Percentiles rank a stretch among this genome's conserved stretches.
Conservation (phyloP, 768 basidiomycete species). For the Lepiota venenata region DNA sequence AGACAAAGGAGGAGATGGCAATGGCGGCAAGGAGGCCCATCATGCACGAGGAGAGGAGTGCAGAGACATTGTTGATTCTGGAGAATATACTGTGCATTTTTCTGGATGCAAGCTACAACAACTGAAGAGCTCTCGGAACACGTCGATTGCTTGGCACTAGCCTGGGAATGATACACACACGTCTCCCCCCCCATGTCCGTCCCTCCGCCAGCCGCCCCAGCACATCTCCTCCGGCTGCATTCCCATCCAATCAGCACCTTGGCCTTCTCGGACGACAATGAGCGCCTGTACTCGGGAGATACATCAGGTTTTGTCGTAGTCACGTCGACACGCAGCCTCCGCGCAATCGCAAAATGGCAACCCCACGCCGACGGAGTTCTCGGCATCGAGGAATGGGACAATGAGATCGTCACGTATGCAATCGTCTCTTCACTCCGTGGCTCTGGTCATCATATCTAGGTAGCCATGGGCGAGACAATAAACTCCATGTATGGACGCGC, state of each 20-base stretch:
- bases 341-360: slow-evolving; percentile 72
- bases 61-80: slow-evolving; percentile 71
- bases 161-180: neutral
- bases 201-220: slow-evolving; percentile 51
- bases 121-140: too few relatives aligned
- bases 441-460: slow-evolving; percentile 4
- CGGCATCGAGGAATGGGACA: slow-evolving; percentile 73
- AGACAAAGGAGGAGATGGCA: slow-evolving; percentile 69
- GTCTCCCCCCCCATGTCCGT: slow-evolving; percentile 12
- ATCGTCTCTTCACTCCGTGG: neutral
- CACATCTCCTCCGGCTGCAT: slow-evolving; percentile 76
- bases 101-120: neutral
- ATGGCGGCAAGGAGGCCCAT: slow-evolving; percentile 71
- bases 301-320: slow-evolving; percentile 70
- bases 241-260: slow-evolving; percentile 57
- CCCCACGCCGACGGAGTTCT: slow-evolving; percentile 79
- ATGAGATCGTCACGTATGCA: slow-evolving; percentile 73
- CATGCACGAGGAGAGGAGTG: slow-evolving; percentile 69
- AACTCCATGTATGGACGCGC: slow-evolving; percentile 71
- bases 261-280: slow-evolving; percentile 66
- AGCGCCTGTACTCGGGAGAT: slow-evolving; percentile 86
- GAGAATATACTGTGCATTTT: slow-evolving; percentile 70
- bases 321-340: slow-evolving; percentile 71
- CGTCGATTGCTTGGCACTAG: slow-evolving; percentile 17
- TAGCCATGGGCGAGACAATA: slow-evolving; percentile 87